phyloP scores from a whole-genome alignment of 192 early-diverging fungal species.

The Backusella luteola region DNA sequence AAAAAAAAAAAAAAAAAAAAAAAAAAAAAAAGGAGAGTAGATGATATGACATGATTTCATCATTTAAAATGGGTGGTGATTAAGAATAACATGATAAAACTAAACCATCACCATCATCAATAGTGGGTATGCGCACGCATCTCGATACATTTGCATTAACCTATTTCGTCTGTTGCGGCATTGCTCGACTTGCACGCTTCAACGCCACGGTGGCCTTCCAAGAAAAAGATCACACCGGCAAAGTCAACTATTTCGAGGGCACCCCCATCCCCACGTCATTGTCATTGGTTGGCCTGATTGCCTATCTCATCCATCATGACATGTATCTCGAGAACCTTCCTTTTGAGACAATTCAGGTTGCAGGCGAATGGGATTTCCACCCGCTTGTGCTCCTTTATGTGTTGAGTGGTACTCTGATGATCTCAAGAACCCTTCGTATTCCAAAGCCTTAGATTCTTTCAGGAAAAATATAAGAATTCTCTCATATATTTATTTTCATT shows the following conservation, averaged over 20 bases:
- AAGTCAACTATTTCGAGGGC: slow-evolving; percentile 84
- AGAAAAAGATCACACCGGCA: slow-evolving; percentile 74
- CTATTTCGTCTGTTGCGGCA: slow-evolving; percentile 85
- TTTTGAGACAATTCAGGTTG: slow-evolving; percentile 54
- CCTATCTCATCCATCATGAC: slow-evolving; percentile 52
- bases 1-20: too few relatives aligned
- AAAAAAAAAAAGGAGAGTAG: background rate
- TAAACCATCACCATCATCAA: background rate
- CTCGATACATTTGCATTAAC: slow-evolving; percentile 74
- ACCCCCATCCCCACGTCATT: slow-evolving; percentile 87
- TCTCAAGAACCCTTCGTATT: slow-evolving; percentile 73
- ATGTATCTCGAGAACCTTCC: slow-evolving; percentile 49
- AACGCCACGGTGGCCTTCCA: slow-evolving; percentile 84
- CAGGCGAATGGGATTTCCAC: slow-evolving; percentile 69
- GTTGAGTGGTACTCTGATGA: slow-evolving; percentile 77
- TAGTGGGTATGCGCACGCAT: slow-evolving; percentile 81
- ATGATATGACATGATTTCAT: background rate
- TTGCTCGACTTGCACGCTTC: slow-evolving; percentile 83
- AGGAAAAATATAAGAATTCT: background rate
- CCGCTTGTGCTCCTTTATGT: slow-evolving; percentile 78
- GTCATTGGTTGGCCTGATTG: slow-evolving; percentile 61
- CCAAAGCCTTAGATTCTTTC: slow-evolving; percentile 60
- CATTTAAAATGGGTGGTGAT: background rate
- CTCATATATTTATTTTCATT: background rate
- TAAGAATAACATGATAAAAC: background rate